A percentile compares a stretch with the other conserved stretches of the same genome.
Conservation (phyloP, 352 stramenopile species). For the Phytopythium montanum region DNA sequence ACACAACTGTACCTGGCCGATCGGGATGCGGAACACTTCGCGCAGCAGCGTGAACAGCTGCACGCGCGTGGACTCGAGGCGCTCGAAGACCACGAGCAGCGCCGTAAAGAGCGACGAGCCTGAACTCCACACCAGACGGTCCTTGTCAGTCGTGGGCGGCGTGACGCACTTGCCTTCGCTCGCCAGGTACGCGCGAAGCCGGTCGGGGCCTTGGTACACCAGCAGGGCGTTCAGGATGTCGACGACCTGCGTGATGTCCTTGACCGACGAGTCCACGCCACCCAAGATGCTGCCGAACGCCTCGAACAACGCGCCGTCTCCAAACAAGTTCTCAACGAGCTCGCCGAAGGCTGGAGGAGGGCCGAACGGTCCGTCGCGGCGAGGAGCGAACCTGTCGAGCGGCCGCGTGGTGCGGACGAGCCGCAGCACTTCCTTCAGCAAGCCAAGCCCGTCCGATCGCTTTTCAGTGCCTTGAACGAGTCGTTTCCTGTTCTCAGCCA, state of each 20-base stretch:
- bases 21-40: slow-evolving; percentile 70
- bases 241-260: slow-evolving; percentile 47
- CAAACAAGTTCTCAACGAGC: slow-evolving; percentile 65
- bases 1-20: slow-evolving; percentile 45
- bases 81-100: slow-evolving; percentile 65
- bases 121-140: slow-evolving; percentile 55
- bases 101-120: slow-evolving; percentile 73
- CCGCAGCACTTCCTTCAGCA: slow-evolving; percentile 72
- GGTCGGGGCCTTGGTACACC: slow-evolving; percentile 69
- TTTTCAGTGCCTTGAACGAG: slow-evolving; percentile 38
- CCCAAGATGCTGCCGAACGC: slow-evolving; percentile 49
- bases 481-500: slow-evolving; percentile 31
- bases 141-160: slow-evolving; percentile 53
- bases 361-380: slow-evolving; percentile 44
- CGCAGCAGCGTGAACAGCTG: slow-evolving; percentile 65
- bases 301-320: slow-evolving; percentile 56
- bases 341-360: slow-evolving; percentile 51
- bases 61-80: slow-evolving; percentile 52
- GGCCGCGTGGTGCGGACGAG: slow-evolving; percentile 56
- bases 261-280: slow-evolving; percentile 31
- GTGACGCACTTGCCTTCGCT: slow-evolving; percentile 68
- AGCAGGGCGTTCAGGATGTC: slow-evolving; percentile 73
- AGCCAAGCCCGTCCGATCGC: slow-evolving; percentile 44
- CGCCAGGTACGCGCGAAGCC: slow-evolving; percentile 56
- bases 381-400: slow-evolving; percentile 44